These are phyloP conservation scores for Coemansia biformis DNA, from an alignment of 192 early-diverging fungal species.

Conservation along the genomic window DNA sequence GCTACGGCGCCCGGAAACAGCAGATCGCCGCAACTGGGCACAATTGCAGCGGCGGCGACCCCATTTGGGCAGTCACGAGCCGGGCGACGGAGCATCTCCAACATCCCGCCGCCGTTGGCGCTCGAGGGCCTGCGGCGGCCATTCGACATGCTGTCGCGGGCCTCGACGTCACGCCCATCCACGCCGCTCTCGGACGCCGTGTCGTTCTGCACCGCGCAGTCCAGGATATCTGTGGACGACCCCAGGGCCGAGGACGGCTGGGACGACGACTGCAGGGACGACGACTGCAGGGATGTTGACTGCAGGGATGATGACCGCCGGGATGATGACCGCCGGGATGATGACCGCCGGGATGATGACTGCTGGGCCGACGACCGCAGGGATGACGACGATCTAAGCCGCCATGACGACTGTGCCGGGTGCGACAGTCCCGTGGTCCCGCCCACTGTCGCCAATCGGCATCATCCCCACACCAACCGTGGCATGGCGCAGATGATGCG, in stretches of 20 bases:
- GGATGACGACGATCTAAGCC: too few relatives aligned
- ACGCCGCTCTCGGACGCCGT: conserved; percentile 27
- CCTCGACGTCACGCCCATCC: neutral
- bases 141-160: too few relatives aligned
- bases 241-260: neutral
- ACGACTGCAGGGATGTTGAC: neutral
- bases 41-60: conserved; percentile 3
- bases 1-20: neutral
- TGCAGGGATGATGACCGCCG: neutral
- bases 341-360: neutral
- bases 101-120: conserved; percentile 12
- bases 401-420: too few relatives aligned
- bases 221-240: conserved; percentile 8
- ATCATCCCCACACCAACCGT: neutral
- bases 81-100: conserved; percentile 6
- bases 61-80: conserved; percentile 3
- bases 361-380: neutral
- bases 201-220: conserved; percentile 43
- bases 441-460: neutral
- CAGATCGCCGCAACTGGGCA: neutral
- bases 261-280: neutral
- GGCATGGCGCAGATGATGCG: neutral
- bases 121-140: conserved; percentile 4
- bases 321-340: neutral
- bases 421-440: too few relatives aligned